Percentiles rank a stretch among this genome's conserved stretches.
Evolutionary conservation across 2,329 filamentous ascomycete species (phyloP).

Genomic region (Didymella exigua): DNA sequence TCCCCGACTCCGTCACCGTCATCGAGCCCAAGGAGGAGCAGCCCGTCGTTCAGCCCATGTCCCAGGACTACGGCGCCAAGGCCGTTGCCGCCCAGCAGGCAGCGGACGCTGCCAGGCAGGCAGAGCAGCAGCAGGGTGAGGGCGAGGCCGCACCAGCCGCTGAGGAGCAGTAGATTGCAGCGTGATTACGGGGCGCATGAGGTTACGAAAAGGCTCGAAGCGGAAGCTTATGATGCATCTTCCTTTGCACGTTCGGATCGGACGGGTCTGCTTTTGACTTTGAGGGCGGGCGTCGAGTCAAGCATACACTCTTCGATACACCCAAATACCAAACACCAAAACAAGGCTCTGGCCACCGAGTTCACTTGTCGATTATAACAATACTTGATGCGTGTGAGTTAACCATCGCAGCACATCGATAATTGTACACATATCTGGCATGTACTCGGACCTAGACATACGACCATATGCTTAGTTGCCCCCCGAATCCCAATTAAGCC

Average conservation of each 20-base stretch:
- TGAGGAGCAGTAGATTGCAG: slow-evolving; percentile 39
- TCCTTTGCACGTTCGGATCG: slow-evolving; percentile 41
- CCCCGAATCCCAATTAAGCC: no score
- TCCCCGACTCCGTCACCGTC: slow-evolving; percentile 98
- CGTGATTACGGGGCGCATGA: slow-evolving; percentile 35
- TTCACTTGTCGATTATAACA: neutral
- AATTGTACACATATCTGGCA: neutral
- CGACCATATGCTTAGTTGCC: no score
- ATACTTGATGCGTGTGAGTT: neutral
- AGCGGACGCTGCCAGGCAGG: slow-evolving; percentile 64
- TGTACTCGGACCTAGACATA: no score
- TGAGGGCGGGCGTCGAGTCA: slow-evolving; percentile 37
- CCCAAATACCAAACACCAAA: slow-evolving; percentile 36
- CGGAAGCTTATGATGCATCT: slow-evolving; percentile 38
- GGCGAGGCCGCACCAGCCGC: slow-evolving; percentile 50
- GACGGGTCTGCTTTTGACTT: slow-evolving; percentile 36
- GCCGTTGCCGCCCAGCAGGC: slow-evolving; percentile 71
- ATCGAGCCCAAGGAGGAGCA: slow-evolving; percentile 99
- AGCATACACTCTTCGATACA: slow-evolving; percentile 41
- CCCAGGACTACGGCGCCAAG: slow-evolving; percentile 99
- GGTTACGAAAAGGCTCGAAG: slow-evolving; percentile 40
- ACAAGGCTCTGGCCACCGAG: slow-evolving; percentile 34
- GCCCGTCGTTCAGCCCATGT: slow-evolving; percentile 90
- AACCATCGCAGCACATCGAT: neutral
- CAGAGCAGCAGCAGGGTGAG: slow-evolving; percentile 62